These are phyloP conservation scores for Typha latifolia DNA, from an alignment of 176 grass and related monocot species.

Conservation along the genomic window DNA sequence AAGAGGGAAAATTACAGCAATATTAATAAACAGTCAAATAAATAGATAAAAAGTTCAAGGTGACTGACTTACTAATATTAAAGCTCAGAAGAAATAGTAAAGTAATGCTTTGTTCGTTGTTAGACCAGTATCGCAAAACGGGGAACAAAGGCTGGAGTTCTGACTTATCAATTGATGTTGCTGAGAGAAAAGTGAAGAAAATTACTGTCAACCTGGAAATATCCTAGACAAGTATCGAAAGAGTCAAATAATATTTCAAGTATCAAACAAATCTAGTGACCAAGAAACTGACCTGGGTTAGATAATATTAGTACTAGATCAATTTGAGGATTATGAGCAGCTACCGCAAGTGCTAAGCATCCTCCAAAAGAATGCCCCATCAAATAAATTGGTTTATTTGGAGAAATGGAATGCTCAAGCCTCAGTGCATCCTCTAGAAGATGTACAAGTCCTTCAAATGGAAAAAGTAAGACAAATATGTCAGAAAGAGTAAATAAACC, in stretches of 20 bases:
- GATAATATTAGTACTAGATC: constrained; percentile 57
- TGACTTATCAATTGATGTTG: constrained; percentile 56
- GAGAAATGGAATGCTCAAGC: constrained; percentile 37
- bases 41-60: background rate
- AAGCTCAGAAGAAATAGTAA: constrained; percentile 44
- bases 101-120: constrained; percentile 24
- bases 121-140: constrained; percentile 28
- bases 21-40: background rate
- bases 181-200: constrained; percentile 16
- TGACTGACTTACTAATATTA: constrained; percentile 39
- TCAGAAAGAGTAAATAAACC: background rate
- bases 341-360: constrained; percentile 66
- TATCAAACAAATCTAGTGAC: background rate
- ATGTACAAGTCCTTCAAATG: constrained; percentile 47
- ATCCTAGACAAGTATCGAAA: background rate
- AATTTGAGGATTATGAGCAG: constrained; percentile 48
- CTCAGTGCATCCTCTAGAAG: constrained; percentile 60
- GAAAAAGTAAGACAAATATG: constrained; percentile 19
- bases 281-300: constrained; percentile 47
- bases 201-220: background rate
- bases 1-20: background rate
- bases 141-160: constrained; percentile 36
- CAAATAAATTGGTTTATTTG: constrained; percentile 59
- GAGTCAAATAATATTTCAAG: background rate
- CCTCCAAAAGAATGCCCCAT: constrained; percentile 74